Percentiles rank a stretch among this genome's conserved stretches.
Evolutionary conservation across 768 basidiomycete species (phyloP).

Genomic region (Neoboletus subvelutipes): DNA sequence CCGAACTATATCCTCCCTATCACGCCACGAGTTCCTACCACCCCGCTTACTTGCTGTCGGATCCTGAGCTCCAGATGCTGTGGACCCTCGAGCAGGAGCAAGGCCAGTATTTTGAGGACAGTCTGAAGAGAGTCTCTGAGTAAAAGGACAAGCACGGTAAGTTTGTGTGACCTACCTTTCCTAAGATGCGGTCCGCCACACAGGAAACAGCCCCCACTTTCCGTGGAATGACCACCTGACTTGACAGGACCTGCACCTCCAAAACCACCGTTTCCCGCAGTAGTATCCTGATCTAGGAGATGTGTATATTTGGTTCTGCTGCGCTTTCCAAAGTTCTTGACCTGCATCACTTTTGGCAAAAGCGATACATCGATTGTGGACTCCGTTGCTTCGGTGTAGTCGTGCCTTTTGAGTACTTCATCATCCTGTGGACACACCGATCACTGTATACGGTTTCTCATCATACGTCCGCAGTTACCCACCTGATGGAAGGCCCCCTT

Average conservation of each 20-base stretch:
- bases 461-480: constrained; percentile 17
- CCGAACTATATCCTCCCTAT: constrained; percentile 21
- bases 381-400: constrained; percentile 88
- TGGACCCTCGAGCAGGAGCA: constrained; percentile 24
- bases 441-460: constrained; percentile 15
- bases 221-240: constrained; percentile 52
- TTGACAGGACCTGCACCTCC: constrained; percentile 57
- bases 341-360: constrained; percentile 96
- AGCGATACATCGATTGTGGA: constrained; percentile 85
- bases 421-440: constrained; percentile 58
- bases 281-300: constrained; percentile 92
- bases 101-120: constrained; percentile 53
- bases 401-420: constrained; percentile 78
- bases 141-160: not conserved
- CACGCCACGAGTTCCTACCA: constrained; percentile 38
- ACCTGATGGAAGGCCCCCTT: constrained; percentile 99
- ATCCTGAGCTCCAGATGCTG: constrained; percentile 37
- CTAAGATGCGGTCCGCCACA: constrained; percentile 95
- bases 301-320: constrained; percentile 96
- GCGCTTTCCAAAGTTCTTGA: constrained; percentile 90
- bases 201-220: constrained; percentile 78
- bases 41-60: constrained; percentile 35
- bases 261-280: constrained; percentile 58
- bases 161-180: constrained; percentile 54
- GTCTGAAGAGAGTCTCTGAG: constrained; percentile 33